Evolutionary conservation across 805 yeast species (phyloP), one percentile per base, ranked within the genome.

Genomic region (Teunomyces aglyptinius): DNA sequence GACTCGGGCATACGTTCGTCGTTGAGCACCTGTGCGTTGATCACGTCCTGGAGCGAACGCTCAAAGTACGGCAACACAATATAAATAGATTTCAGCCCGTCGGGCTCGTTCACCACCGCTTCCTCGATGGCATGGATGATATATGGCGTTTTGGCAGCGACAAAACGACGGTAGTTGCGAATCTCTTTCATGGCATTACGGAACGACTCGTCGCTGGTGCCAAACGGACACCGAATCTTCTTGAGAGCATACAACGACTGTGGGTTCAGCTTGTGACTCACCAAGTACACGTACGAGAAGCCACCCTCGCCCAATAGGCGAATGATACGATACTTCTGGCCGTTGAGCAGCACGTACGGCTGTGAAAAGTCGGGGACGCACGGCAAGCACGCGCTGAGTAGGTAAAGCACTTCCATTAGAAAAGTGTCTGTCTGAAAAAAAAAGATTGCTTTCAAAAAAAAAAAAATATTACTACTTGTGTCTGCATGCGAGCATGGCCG

Each of bases 241-340:
- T 91, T 91, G 59, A 91, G 68, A 3, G 96, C 96, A 58, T 81
- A 87, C 35, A 64, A 46, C 13, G 66, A 61, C 31, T 76, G 77
- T 28, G 75, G 68, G 52, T 73, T 68, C 20, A 71, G 63, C 38
- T 72, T 70, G 52, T 60, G 61, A 12, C 81, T 74, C 3, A 90
- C 96, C 18, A 89, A 70, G 59, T 91, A 91, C 6, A 89, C 96
- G 55, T 86, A 89, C 0, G 96, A 84, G 60, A 86, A 86, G 11
- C 94, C 95, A 2, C 96, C 96, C 68, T 90, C 97, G 7, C 96
- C 96, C 5, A 91, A 70, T n/a, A 91, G 73, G 49, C 81, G 76
- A 45, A 82, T 67, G 13, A 91, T 84, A 55, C 71, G 74, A 68
- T 85, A 87, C 41, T 71, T 70, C 31, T 79, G 73, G 46, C 80